phyloP scores from a whole-genome alignment of 2,329 filamentous ascomycete species.

The Penicillium glabrum region DNA sequence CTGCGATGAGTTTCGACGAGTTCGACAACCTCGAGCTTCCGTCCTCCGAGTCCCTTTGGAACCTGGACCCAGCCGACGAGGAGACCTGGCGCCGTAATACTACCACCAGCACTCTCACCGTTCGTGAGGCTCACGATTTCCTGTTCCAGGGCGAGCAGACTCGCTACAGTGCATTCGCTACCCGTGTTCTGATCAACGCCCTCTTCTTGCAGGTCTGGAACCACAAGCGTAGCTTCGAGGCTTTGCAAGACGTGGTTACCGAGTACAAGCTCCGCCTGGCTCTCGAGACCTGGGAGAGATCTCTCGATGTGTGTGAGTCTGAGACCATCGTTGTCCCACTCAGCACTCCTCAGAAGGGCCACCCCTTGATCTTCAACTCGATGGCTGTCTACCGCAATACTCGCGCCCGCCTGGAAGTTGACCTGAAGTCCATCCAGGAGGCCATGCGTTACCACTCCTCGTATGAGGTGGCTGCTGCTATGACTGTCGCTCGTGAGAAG shows the following conservation, averaged over 20 bases:
- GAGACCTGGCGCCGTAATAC: constrained; percentile 78
- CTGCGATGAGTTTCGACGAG: constrained; percentile 96
- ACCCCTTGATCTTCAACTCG: constrained; percentile 96
- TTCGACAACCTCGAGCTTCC: constrained; percentile 91
- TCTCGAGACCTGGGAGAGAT: constrained; percentile 98
- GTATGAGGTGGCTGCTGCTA: constrained; percentile 93
- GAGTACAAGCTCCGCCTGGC: constrained; percentile 97
- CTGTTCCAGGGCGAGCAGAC: constrained; percentile 90
- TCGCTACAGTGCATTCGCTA: constrained; percentile 93
- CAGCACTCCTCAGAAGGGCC: constrained; percentile 91
- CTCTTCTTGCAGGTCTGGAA: constrained; percentile 99
- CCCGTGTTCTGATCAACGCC: constrained; percentile 97
- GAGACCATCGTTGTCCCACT: constrained; percentile 85
- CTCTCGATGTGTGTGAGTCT: constrained; percentile 86
- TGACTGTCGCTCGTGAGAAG: constrained; percentile 90
- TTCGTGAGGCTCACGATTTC: constrained; percentile 91
- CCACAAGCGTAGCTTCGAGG: constrained; percentile 97
- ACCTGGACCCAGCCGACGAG: constrained; percentile 75
- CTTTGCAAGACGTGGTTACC: constrained; percentile 92
- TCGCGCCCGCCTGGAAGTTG: constrained; percentile 85
- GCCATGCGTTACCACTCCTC: constrained; percentile 95
- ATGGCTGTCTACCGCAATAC: constrained; percentile 97
- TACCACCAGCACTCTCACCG: constrained; percentile 73
- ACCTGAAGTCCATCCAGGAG: constrained; percentile 93
- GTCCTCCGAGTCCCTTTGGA: constrained; percentile 93